Percentiles rank a stretch among this genome's conserved stretches.
Evolutionary conservation across 2,329 filamentous ascomycete genomes (phyloP).

Genomic region (Cladosporium colombiae): DNA sequence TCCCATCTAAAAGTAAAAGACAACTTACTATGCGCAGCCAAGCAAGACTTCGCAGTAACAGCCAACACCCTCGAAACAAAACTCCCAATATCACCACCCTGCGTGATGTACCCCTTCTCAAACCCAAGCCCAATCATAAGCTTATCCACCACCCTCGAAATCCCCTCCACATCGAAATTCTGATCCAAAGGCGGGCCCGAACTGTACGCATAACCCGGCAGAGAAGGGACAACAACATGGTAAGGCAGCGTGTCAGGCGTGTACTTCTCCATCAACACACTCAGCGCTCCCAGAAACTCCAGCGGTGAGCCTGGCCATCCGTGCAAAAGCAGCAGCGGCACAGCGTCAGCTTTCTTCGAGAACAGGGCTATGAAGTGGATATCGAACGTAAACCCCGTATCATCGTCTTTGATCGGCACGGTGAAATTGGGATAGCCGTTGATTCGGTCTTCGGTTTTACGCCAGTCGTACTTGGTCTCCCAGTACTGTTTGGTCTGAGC

Average conservation of each 20-base stretch:
- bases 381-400: slow-evolving; percentile 37
- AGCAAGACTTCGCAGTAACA: slow-evolving; percentile 48
- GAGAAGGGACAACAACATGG: slow-evolving; percentile 57
- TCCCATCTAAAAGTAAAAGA: neutral
- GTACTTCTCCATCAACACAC: slow-evolving; percentile 51
- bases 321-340: slow-evolving; percentile 55
- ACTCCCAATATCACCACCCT: slow-evolving; percentile 60
- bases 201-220: slow-evolving; percentile 58
- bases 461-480: slow-evolving; percentile 53
- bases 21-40: slow-evolving; percentile 40
- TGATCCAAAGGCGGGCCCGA: slow-evolving; percentile 49
- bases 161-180: slow-evolving; percentile 45
- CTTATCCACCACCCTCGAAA: slow-evolving; percentile 50
- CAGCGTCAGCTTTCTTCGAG: slow-evolving; percentile 50
- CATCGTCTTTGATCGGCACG: slow-evolving; percentile 43
- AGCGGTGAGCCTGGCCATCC: slow-evolving; percentile 58
- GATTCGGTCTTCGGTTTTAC: slow-evolving; percentile 43
- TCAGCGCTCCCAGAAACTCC: slow-evolving; percentile 57
- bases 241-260: slow-evolving; percentile 54
- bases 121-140: slow-evolving; percentile 58
- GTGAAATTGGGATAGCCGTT: slow-evolving; percentile 56
- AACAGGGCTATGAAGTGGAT: slow-evolving; percentile 60
- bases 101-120: slow-evolving; percentile 52
- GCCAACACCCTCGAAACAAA: slow-evolving; percentile 48
- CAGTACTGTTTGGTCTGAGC: slow-evolving; percentile 41